phyloP scores from a whole-genome alignment of 768 basidiomycete genomes.

The Inosperma sp. region DNA sequence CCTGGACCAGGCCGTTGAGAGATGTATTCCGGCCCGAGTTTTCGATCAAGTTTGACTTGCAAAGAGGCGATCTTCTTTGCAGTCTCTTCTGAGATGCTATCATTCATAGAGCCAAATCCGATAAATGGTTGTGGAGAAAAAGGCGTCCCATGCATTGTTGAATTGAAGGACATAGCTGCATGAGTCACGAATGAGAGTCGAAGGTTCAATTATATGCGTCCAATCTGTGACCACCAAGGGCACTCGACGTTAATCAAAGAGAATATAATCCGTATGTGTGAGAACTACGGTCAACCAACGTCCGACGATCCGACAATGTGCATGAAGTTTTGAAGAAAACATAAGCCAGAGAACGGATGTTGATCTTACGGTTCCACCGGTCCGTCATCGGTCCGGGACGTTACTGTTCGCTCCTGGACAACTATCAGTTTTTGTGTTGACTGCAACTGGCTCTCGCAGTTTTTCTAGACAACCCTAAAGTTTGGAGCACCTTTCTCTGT shows the following conservation, averaged over 20 bases:
- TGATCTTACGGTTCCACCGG: too few species aligned
- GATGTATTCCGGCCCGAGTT: constrained; percentile 92
- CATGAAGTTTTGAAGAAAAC: too few species aligned
- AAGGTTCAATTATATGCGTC: constrained; percentile 42
- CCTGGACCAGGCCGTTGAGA: constrained; percentile 86
- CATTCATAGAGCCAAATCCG: constrained; percentile 21
- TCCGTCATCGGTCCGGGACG: too few species aligned
- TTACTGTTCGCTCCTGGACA: too few species aligned
- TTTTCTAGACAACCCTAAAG: too few species aligned
- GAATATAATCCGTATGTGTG: too few species aligned
- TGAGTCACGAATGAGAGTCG: constrained; percentile 38
- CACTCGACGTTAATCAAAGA: constrained; percentile 66
- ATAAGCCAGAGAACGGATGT: too few species aligned
- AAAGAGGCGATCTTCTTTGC: constrained; percentile 63
- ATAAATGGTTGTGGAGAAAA: constrained; percentile 31
- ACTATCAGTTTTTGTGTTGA: too few species aligned
- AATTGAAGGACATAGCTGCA: constrained; percentile 59
- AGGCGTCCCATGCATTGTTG: constrained; percentile 52
- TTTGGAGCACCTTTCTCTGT: too few species aligned
- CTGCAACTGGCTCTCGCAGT: too few species aligned
- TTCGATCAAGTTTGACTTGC: constrained; percentile 78
- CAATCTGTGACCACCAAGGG: constrained; percentile 56
- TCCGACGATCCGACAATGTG: too few species aligned
- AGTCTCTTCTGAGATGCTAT: constrained; percentile 55
- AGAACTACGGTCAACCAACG: too few species aligned